A percentile compares a stretch with the other conserved stretches of the same genome.
phyloP scores from a whole-genome alignment of 1,284 basidiomycete genomes.

The Erythrobasidium hasegawianum region DNA sequence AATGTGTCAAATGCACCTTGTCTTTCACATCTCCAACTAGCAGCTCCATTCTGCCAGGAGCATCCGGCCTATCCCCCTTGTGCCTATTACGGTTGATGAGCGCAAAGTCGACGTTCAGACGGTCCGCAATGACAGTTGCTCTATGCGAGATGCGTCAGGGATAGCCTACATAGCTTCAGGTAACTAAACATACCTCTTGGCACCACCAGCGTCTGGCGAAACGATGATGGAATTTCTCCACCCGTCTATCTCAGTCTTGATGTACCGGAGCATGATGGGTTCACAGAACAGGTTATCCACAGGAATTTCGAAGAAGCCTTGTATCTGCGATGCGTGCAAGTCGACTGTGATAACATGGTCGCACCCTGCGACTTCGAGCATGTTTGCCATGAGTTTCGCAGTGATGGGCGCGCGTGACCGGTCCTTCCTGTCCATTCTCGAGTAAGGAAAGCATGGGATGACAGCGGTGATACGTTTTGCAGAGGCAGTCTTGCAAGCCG shows the following conservation, averaged over 20 bases:
- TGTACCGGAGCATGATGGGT: conserved; percentile 51
- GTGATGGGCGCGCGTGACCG: conserved; percentile 94
- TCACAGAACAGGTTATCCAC: conserved; percentile 82
- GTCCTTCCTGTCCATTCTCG: conserved; percentile 92
- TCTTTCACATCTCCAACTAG: conserved; percentile 94
- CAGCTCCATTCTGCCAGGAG: conserved; percentile 68
- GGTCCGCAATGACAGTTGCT: conserved; percentile 90
- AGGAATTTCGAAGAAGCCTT: conserved; percentile 98
- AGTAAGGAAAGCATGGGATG: conserved; percentile 96
- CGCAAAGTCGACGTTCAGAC: conserved; percentile 92
- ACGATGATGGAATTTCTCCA: conserved; percentile 92
- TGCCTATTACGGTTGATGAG: conserved; percentile 82
- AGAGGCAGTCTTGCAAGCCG: conserved; percentile 92
- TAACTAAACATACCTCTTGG: conserved; percentile 70
- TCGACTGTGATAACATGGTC: conserved; percentile 99
- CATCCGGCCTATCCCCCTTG: conserved; percentile 55
- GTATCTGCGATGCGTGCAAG: conserved; percentile 95
- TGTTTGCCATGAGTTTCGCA: conserved; percentile 96
- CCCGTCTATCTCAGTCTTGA: conserved; percentile 77
- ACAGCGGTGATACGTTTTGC: conserved; percentile 96
- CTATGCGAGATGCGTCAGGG: conserved; percentile 55
- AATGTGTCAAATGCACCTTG: conserved; percentile 65
- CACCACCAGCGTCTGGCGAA: conserved; percentile 94
- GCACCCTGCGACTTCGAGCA: conserved; percentile 91
- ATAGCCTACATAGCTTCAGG: not conserved